phyloP scores from a whole-genome alignment of 345 rosid species.

The Murraya koenigii region DNA sequence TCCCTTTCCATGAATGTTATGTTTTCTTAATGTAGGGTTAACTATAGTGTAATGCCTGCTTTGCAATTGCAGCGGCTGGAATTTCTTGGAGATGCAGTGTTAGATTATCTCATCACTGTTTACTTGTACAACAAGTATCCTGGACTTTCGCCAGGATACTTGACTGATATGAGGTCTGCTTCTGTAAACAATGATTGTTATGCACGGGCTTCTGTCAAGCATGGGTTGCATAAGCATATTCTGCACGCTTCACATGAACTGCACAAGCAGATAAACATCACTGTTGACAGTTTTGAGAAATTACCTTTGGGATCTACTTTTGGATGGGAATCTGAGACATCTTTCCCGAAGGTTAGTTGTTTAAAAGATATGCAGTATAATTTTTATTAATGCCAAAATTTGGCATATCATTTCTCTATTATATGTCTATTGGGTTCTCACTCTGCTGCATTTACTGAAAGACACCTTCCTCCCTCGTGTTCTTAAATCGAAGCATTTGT shows the following conservation, averaged over 20 bases:
- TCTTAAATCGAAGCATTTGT: neutral
- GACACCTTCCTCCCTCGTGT: neutral
- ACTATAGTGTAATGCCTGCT: neutral
- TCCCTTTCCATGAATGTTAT: neutral
- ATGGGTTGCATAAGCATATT: conserved; percentile 62
- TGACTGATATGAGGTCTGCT: conserved; percentile 92
- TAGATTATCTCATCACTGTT: conserved; percentile 73
- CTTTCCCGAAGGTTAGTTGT: conserved; percentile 74
- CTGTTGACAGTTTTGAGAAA: conserved; percentile 32
- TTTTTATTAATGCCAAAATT: neutral
- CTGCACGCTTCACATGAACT: conserved; percentile 70
- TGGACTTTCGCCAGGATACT: conserved; percentile 62
- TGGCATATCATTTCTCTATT: neutral
- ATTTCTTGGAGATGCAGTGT: conserved; percentile 86
- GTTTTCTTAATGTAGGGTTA: neutral
- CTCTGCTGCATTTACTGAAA: neutral
- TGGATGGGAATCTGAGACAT: conserved; percentile 79
- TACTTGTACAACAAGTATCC: conserved; percentile 59
- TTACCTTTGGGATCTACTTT: conserved; percentile 39
- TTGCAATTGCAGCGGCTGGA: conserved; percentile 83
- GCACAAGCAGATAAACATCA: conserved; percentile 39
- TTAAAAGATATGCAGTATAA: neutral
- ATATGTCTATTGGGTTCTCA: neutral
- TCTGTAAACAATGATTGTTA: conserved; percentile 90
- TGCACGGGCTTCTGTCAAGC: conserved; percentile 58